Evolutionary conservation across 108 stramenopile genomes (phyloP).

Genomic region (Cyclotella choctawhatcheeana): DNA sequence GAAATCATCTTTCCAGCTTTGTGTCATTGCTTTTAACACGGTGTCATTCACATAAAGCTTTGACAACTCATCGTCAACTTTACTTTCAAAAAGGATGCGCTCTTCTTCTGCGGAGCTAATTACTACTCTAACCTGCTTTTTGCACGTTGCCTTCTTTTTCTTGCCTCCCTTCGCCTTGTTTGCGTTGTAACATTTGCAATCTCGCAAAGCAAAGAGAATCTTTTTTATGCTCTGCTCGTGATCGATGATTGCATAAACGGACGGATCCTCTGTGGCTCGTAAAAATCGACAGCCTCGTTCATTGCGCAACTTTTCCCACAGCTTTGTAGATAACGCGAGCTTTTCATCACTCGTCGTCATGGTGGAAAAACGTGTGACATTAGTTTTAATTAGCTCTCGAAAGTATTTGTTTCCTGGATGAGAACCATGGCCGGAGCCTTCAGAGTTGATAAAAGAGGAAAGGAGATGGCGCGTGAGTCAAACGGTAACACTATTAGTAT

Average conservation of each 20-base stretch:
- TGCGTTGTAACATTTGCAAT: not conserved
- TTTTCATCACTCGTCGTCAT: slow-evolving; percentile 1
- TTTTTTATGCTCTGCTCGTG: slow-evolving; percentile 4
- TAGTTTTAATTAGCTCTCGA: not conserved
- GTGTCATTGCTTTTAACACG: slow-evolving; percentile 3
- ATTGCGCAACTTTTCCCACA: not conserved
- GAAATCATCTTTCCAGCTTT: slow-evolving; percentile 4
- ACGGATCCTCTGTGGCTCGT: slow-evolving; percentile 2
- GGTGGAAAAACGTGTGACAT: not conserved
- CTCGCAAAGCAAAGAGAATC: slow-evolving; percentile 15
- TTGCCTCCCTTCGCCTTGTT: not conserved
- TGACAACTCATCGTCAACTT: not conserved
- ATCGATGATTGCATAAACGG: not conserved
- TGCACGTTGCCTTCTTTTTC: not conserved
- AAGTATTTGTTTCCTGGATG: slow-evolving; percentile 13
- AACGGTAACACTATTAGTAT: too few species aligned
- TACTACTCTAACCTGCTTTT: not conserved
- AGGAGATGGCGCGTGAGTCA: too few species aligned
- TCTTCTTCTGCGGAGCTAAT: not conserved
- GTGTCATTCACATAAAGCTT: not conserved
- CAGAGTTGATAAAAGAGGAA: too few species aligned
- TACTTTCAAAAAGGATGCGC: too few species aligned
- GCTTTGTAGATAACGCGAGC: not conserved
- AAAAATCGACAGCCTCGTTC: not conserved
- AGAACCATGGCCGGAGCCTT: not conserved